phyloP scores from a whole-genome alignment of 2,329 filamentous ascomycete genomes.

The Exophiala bonariae region DNA sequence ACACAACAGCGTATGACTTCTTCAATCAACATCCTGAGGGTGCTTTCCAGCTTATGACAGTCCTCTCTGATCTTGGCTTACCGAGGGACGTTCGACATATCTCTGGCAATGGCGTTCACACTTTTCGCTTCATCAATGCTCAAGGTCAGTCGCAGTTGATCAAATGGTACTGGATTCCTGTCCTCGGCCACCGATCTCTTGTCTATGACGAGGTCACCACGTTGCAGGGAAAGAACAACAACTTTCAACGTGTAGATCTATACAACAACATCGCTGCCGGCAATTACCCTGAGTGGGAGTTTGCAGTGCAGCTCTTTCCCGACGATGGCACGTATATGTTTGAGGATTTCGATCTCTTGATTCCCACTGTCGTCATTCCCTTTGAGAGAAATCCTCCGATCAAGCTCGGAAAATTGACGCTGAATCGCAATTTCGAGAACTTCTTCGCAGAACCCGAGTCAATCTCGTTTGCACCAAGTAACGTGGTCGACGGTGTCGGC shows the following conservation, averaged over 20 bases:
- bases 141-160: conserved; percentile 66
- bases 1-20: conserved; percentile 60
- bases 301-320: conserved; percentile 64
- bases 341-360: conserved; percentile 70
- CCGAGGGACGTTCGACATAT: conserved; percentile 66
- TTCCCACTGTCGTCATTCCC: conserved; percentile 72
- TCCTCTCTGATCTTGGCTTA: conserved; percentile 67
- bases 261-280: conserved; percentile 62
- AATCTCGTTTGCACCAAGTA: conserved; percentile 64
- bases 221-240: conserved; percentile 59
- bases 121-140: conserved; percentile 65
- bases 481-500: conserved; percentile 63
- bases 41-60: conserved; percentile 63
- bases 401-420: conserved; percentile 50
- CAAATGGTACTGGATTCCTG: conserved; percentile 63
- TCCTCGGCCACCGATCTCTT: conserved; percentile 63
- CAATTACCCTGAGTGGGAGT: conserved; percentile 63
- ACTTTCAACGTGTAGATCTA: conserved; percentile 64
- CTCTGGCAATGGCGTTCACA: conserved; percentile 67
- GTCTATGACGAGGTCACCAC: conserved; percentile 58
- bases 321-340: conserved; percentile 63
- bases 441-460: conserved; percentile 69
- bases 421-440: conserved; percentile 56
- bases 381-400: conserved; percentile 71
- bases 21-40: conserved; percentile 62